Evolutionary conservation across 768 basidiomycete species (phyloP).

Genomic region (Coprinopsis marcescibilis): DNA sequence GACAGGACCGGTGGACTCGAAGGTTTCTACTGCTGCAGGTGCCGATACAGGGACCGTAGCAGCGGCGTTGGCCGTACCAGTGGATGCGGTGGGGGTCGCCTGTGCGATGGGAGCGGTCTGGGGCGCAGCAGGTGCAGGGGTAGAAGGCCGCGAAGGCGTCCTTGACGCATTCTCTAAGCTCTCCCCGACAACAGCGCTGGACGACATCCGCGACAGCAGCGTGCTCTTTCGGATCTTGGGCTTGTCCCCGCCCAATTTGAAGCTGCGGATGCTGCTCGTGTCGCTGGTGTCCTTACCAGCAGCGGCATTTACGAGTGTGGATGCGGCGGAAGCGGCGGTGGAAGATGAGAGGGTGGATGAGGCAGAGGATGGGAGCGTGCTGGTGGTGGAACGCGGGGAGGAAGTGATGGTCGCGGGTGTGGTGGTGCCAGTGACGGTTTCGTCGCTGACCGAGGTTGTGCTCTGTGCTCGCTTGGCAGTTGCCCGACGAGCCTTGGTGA

Average conservation of each 20-base stretch:
- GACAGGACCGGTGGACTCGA: neutral
- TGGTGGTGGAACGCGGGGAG: neutral
- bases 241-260: neutral
- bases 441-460: neutral
- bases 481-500: constrained; percentile 9
- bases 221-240: constrained; percentile 1
- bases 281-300: constrained; percentile 7
- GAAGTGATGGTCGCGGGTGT: neutral
- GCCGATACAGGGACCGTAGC: neutral
- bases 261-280: constrained; percentile 5
- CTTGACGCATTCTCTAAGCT: neutral
- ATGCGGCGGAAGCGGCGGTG: neutral
- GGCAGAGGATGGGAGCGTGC: neutral
- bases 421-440: neutral
- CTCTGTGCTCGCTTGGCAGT: constrained; percentile 1
- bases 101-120: neutral
- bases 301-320: neutral
- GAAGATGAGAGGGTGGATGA: neutral
- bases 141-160: neutral
- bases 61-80: neutral
- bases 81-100: neutral
- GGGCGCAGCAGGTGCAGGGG: neutral
- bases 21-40: neutral
- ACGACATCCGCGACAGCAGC: neutral
- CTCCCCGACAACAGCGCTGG: neutral